Evolutionary conservation across 108 stramenopile genomes (phyloP).

Genomic region (Pseudonitzschia multiseries): DNA sequence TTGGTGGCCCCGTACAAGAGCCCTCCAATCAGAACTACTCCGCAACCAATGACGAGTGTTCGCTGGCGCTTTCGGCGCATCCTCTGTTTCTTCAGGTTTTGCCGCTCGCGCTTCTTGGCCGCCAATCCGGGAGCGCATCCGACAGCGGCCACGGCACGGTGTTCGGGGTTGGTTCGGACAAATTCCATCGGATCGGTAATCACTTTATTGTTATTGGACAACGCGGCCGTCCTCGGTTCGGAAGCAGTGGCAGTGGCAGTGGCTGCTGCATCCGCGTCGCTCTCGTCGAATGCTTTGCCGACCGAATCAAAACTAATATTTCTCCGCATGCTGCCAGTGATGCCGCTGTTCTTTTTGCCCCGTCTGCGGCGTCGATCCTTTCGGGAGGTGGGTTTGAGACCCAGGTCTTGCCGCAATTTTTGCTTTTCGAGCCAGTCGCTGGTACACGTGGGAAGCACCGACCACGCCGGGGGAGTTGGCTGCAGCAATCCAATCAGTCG

Average conservation of each 20-base stretch:
- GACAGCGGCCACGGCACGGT: constrained; percentile 7
- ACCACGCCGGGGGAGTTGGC: constrained; percentile 55
- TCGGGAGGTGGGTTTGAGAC: constrained; percentile 48
- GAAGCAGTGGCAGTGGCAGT: not conserved
- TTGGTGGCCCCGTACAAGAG: not conserved
- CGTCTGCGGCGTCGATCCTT: constrained; percentile 42
- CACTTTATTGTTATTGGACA: not conserved
- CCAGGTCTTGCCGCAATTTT: constrained; percentile 47
- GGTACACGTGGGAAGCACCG: constrained; percentile 44
- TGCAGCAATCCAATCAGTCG: constrained; percentile 49
- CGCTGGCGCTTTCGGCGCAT: not conserved
- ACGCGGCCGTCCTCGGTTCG: not conserved
- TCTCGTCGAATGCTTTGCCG: not conserved
- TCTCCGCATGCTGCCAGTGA: not conserved
- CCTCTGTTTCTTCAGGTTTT: not conserved
- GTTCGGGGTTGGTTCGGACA: constrained; percentile 1
- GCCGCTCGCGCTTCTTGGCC: constrained; percentile 15
- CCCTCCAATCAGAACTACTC: not conserved
- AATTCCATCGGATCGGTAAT: constrained; percentile 11
- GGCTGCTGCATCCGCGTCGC: not conserved
- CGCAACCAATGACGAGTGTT: not conserved
- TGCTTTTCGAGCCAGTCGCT: constrained; percentile 75
- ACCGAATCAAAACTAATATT: not conserved
- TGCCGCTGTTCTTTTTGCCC: not conserved
- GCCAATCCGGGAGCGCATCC: constrained; percentile 14